Conservation (phyloP, 208 protist species). For the Acanthamoeba rhysodes region DNA sequence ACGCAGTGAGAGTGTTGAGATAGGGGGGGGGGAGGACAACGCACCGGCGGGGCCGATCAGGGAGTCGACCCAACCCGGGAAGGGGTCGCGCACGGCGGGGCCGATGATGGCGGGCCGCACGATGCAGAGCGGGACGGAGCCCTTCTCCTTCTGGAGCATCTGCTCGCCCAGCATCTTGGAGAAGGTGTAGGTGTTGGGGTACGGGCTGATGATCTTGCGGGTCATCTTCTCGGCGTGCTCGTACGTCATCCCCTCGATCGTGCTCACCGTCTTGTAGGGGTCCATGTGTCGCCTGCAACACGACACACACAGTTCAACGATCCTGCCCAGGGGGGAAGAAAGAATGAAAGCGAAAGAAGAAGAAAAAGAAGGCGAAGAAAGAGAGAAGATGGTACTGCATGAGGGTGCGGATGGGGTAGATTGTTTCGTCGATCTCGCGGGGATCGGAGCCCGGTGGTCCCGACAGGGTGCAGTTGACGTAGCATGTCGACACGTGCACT, state of each 20-base stretch:
- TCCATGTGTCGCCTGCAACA: slow-evolving; percentile 29
- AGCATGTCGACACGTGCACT: slow-evolving; percentile 49
- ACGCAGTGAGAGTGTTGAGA: background rate
- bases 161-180: slow-evolving; percentile 56
- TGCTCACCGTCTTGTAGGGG: slow-evolving; percentile 37
- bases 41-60: slow-evolving; percentile 29
- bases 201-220: slow-evolving; percentile 25
- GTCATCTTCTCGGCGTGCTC: slow-evolving; percentile 48
- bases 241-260: slow-evolving; percentile 40
- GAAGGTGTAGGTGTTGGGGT: slow-evolving; percentile 57
- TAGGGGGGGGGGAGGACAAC: background rate
- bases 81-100: slow-evolving; percentile 19
- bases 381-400: background rate
- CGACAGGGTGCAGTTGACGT: slow-evolving; percentile 24
- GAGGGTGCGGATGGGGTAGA: slow-evolving; percentile 38
- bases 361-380: background rate
- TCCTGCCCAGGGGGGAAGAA: too few relatives aligned
- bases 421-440: slow-evolving; percentile 15
- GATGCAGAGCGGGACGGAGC: slow-evolving; percentile 16
- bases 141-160: slow-evolving; percentile 26
- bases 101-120: slow-evolving; percentile 44
- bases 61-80: slow-evolving; percentile 42
- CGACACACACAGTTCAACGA: background rate
- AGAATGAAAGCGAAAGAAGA: background rate
- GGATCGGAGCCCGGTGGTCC: slow-evolving; percentile 2